phyloP scores from a whole-genome alignment of 108 stramenopile species.

The Conticribra weissflogii region DNA sequence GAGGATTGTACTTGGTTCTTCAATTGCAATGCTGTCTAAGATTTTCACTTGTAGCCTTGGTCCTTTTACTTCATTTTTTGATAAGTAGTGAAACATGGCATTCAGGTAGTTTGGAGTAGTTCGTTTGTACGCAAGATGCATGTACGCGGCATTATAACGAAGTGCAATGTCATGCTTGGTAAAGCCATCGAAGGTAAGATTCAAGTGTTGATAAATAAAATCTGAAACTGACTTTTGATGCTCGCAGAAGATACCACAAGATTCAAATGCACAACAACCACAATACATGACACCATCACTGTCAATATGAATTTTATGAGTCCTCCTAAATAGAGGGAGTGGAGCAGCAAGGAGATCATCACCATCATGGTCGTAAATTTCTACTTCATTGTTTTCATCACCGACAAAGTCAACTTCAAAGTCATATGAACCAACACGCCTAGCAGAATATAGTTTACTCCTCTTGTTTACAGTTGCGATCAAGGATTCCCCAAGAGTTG shows the following conservation, averaged over 20 bases:
- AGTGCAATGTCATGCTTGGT: constrained; percentile 5
- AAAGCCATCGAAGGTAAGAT: background rate
- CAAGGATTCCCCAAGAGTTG: no score
- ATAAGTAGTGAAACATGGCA: background rate
- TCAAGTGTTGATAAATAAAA: background rate
- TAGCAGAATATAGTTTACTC: no score
- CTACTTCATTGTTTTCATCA: no score
- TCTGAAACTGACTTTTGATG: background rate
- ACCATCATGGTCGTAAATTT: no score
- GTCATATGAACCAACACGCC: no score
- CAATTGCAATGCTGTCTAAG: background rate
- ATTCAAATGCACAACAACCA: background rate
- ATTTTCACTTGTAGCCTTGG: background rate
- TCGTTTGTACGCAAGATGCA: constrained; percentile 6
- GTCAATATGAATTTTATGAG: background rate
- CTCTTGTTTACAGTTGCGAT: no score
- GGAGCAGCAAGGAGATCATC: no score
- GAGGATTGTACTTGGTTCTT: background rate
- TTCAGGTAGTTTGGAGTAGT: background rate
- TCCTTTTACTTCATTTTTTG: background rate
- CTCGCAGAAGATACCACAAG: background rate
- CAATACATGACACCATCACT: background rate
- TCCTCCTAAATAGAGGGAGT: background rate
- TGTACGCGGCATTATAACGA: background rate
- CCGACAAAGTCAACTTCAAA: no score